A percentile compares a stretch with the other conserved stretches of the same genome.
Conservation (phyloP, 352 stramenopile genomes). For the Phytophthora macrochlamydospora region DNA sequence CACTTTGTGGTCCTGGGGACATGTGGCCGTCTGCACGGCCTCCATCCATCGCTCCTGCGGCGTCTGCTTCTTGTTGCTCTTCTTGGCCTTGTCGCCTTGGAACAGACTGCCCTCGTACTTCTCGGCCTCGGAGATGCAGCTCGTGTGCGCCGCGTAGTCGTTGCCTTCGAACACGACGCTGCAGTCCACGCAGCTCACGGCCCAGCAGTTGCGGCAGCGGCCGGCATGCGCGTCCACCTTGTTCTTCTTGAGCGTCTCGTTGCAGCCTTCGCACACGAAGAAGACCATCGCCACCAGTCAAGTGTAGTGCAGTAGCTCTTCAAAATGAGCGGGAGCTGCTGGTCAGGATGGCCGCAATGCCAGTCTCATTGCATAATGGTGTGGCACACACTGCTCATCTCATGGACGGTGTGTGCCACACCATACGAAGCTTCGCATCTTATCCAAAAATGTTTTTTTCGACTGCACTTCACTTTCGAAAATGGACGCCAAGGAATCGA, state of each 20-base stretch:
- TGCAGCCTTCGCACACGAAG: conserved; percentile 88
- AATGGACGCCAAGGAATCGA: conserved; percentile 1
- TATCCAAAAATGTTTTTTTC: too few species aligned
- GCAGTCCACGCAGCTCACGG: conserved; percentile 95
- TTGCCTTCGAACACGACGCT: conserved; percentile 90
- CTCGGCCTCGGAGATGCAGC: conserved; percentile 93
- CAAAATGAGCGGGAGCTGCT: too few species aligned
- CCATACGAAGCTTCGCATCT: too few species aligned
- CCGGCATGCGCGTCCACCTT: conserved; percentile 91
- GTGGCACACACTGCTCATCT: neutral
- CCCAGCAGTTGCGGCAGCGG: conserved; percentile 88
- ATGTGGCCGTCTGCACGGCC: conserved; percentile 59
- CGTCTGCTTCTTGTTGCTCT: conserved; percentile 77
- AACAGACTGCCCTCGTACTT: conserved; percentile 94
- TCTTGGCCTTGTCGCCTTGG: conserved; percentile 61
- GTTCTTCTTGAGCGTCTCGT: conserved; percentile 95
- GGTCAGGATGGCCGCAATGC: conserved; percentile 16
- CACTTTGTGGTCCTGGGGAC: conserved; percentile 52
- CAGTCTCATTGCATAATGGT: conserved; percentile 8
- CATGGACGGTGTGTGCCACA: too few species aligned
- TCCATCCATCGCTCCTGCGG: conserved; percentile 91
- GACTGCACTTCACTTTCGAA: neutral
- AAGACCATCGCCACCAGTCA: conserved; percentile 70
- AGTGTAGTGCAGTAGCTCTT: neutral
- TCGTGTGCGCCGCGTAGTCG: conserved; percentile 89